Percentiles rank a stretch among this genome's conserved stretches.
Evolutionary conservation across 2,329 filamentous ascomycete species (phyloP).

Genomic region (Xylaria polymorpha): DNA sequence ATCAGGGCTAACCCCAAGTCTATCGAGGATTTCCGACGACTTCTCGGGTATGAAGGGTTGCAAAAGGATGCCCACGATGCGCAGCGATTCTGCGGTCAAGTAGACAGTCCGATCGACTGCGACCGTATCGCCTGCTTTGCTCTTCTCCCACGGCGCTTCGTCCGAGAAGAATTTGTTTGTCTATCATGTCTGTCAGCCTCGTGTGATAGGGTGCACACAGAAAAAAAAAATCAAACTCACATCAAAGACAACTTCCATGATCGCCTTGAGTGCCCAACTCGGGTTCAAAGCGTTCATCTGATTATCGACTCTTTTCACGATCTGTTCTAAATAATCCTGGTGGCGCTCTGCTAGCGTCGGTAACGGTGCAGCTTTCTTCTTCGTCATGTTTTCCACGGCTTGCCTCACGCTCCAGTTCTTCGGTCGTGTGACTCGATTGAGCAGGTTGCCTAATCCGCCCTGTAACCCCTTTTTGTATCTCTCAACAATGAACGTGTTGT

Average conservation of each 20-base stretch:
- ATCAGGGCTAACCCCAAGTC: slow-evolving; percentile 75
- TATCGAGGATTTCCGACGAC: slow-evolving; percentile 76
- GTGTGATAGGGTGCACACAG: not conserved
- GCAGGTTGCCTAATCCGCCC: slow-evolving; percentile 82
- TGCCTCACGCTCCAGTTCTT: slow-evolving; percentile 76
- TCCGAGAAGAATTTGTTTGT: slow-evolving; percentile 75
- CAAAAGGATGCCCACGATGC: slow-evolving; percentile 83
- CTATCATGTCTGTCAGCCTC: slow-evolving; percentile 53
- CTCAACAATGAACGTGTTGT: slow-evolving; percentile 78
- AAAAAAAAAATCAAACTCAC: slow-evolving; percentile 54
- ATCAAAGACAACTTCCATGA: slow-evolving; percentile 71
- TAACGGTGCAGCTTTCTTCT: not conserved
- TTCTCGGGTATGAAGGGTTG: slow-evolving; percentile 93
- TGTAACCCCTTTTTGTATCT: slow-evolving; percentile 85
- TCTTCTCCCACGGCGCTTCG: slow-evolving; percentile 74
- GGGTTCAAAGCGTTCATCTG: slow-evolving; percentile 74
- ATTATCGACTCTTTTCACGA: slow-evolving; percentile 57
- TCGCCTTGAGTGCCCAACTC: slow-evolving; percentile 70
- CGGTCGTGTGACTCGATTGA: slow-evolving; percentile 74
- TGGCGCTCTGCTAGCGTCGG: slow-evolving; percentile 51
- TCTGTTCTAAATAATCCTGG: slow-evolving; percentile 53
- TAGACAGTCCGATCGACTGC: slow-evolving; percentile 72
- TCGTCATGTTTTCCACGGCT: slow-evolving; percentile 59
- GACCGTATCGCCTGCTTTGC: slow-evolving; percentile 52
- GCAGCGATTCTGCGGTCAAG: slow-evolving; percentile 77